Base-by-base conservation (phyloP, 371 early-diverging fungal species). In the Actinomortierella wolfii region DNA sequence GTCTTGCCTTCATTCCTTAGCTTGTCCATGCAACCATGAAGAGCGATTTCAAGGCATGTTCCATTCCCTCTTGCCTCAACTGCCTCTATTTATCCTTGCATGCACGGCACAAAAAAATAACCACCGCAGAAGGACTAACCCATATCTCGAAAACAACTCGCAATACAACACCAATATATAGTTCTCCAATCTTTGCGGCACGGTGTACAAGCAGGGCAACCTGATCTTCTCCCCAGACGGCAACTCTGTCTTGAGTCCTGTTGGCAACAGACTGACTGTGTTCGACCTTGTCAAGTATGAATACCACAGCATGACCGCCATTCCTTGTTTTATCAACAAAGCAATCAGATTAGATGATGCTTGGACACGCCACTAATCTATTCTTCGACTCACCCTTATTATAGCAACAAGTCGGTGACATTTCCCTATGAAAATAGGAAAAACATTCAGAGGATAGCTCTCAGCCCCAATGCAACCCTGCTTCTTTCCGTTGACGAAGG, bases 171-270 rank as follows among this genome's bases (percentile, higher is more conserved):
- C n/a, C n/a, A n/a, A n/a, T n/a, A n/a, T n/a, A 40, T 67, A 92
- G 89, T 95, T 97, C 73, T 90, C 95, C 40, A 95, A 95, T 76
- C 79, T 97, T 54, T 93, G 93, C 73, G 99, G 99, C 29, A 94
- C 97, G 13, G 97, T 97, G 17, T 99, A 97, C 79, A 91, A 91
- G 62, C 85, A 89, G 61, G 99, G 98, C 29, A 98, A 97, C 79
- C 77, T 98, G 43, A 78, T 94, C 34, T 99, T 95, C 77, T 93
- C 96, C 34, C 94, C 97, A 18, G 98, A 97, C 76, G 97, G 97
- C 24, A 96, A 96, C 79, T 86, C 91, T 14, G 78, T 99, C 56
- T 68, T 96, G 46, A 94, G 94, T 75, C 96, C 97, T 1, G 98
- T 99, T 14, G 99, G 99, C 48, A 97, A 97, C 85, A 83, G 97